Evolutionary conservation across 768 basidiomycete species (phyloP), one percentile per base, ranked within the genome.

Genomic region (Termitomyces sp.): DNA sequence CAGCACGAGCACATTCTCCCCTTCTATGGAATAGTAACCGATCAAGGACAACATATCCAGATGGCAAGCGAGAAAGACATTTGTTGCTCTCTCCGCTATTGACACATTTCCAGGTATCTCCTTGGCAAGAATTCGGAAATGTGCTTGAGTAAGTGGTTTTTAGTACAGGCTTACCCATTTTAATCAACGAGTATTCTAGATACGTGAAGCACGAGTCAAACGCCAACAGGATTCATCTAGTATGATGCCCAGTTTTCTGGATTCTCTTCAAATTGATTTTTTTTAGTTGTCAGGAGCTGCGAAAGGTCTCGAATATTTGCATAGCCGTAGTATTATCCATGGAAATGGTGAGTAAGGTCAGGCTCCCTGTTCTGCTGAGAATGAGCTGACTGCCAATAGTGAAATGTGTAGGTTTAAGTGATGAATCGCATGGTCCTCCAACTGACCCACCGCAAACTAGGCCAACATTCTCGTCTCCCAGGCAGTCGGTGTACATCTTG

Each of bases 111-210:
- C 47, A 83, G 81, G 81, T 85, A 32, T 83, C 83, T 10, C 80
- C 82, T 5, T 85, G 83, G 83, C 81, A 83, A 68, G 71, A 74
- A 35, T 76, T 82, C 59, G 81, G 80, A 41, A 79, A 84, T 61
- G 76, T 82, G 19, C 69, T 78, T 0, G 75, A 77, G 83, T 81
- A 60, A 54, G 73, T 60, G 21, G 19, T 3, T 43, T 28, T 22
- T 26, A 40, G 17, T 9, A 14, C 30, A 32, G 15, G 14, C 5
- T 40, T 30, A 14, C 14, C 30, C 21, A 30, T 21, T 34, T 34
- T 2, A 22, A 52, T 26, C 2, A 22, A 53, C 5, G 22, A n/a
- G 22, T 34, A 9, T 9, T 22, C 54, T 54, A 83, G 81, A 30
- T 83, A 77, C 60, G 70, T 76, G 30, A 65, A 65, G 46, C 51